Conservation (phyloP, 1,284 basidiomycete genomes). For the Wallemia ichthyophaga region DNA sequence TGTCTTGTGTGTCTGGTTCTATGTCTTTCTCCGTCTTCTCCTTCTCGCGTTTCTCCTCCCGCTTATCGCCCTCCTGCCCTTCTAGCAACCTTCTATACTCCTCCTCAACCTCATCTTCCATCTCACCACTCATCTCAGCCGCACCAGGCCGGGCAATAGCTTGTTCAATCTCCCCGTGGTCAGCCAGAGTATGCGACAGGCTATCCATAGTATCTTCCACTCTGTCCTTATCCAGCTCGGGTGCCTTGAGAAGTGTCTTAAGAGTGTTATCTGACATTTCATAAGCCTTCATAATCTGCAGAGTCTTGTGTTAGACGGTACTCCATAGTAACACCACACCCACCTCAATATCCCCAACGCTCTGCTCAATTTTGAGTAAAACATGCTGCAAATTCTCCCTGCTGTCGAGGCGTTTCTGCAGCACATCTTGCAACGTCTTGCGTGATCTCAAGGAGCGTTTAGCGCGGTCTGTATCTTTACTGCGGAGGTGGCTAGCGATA, state of each 20-base stretch:
- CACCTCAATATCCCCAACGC: constrained; percentile 63
- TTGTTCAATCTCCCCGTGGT: constrained; percentile 52
- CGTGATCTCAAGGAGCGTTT: constrained; percentile 30
- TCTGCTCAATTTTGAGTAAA: constrained; percentile 50
- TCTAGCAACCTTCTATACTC: constrained; percentile 22
- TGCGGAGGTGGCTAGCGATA: not conserved
- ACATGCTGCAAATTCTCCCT: constrained; percentile 44
- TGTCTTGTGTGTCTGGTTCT: too few relatives aligned
- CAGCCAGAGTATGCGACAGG: constrained; percentile 45
- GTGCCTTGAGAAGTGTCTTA: constrained; percentile 39
- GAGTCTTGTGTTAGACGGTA: not conserved
- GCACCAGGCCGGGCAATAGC: constrained; percentile 21
- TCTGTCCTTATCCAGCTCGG: constrained; percentile 38
- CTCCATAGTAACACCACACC: constrained; percentile 6
- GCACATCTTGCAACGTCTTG: constrained; percentile 46
- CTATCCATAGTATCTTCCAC: constrained; percentile 65
- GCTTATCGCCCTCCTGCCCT: constrained; percentile 20
- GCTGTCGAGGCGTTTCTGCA: constrained; percentile 39
- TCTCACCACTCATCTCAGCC: constrained; percentile 25
- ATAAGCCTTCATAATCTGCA: constrained; percentile 56
- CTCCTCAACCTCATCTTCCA: constrained; percentile 23
- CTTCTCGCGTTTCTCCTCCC: constrained; percentile 18
- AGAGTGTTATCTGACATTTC: constrained; percentile 49
- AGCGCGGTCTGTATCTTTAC: not conserved
- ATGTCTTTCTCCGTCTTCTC: constrained; percentile 6